These are phyloP conservation scores for Colletotrichum falcatum DNA, from an alignment of 2,329 filamentous ascomycete species.

Conservation along the genomic window DNA sequence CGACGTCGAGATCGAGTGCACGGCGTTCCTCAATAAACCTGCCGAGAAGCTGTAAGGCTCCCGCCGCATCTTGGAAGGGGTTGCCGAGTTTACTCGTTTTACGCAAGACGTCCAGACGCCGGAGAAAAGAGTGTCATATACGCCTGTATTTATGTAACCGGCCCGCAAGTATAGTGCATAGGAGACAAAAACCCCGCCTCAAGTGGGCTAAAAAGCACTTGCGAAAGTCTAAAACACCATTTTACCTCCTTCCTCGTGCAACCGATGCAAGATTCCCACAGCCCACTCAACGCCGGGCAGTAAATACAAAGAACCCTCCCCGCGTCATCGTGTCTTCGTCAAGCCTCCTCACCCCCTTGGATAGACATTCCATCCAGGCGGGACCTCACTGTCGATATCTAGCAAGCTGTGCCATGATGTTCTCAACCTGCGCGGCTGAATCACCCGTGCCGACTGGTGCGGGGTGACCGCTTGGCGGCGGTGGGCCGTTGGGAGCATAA, in stretches of 20 bases:
- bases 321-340: constrained; percentile 35
- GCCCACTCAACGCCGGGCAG: constrained; percentile 24
- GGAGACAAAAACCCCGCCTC: background rate
- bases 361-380: background rate
- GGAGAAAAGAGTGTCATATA: background rate
- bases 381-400: constrained; percentile 67
- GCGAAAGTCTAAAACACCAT: constrained; percentile 23
- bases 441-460: constrained; percentile 44
- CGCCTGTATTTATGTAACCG: constrained; percentile 1
- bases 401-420: constrained; percentile 80
- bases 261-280: constrained; percentile 10
- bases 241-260: constrained; percentile 3
- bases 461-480: constrained; percentile 45
- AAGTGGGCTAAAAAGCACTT: background rate
- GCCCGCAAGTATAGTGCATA: background rate
- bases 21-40: constrained; percentile 47
- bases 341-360: background rate
- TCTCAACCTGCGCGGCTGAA: constrained; percentile 70
- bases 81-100: background rate
- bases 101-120: too few species aligned
- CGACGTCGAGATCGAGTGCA: constrained; percentile 81
- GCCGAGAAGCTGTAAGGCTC: constrained; percentile 30
- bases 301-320: constrained; percentile 26
- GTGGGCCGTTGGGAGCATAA: constrained; percentile 42
- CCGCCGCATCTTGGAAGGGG: background rate